Conservation (phyloP, 1,139 yeast species). For the Geotrichum klebahnii region DNA sequence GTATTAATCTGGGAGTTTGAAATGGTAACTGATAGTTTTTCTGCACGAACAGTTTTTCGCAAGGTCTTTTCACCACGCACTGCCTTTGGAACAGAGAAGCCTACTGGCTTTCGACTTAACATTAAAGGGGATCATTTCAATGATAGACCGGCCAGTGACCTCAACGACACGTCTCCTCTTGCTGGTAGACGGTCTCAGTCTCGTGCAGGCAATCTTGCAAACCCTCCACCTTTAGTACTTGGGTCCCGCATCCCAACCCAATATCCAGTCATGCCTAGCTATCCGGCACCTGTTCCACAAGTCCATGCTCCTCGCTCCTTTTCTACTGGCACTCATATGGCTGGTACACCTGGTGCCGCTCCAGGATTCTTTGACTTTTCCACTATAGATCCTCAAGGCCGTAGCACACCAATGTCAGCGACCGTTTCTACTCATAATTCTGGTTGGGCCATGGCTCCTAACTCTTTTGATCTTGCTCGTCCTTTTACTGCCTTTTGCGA, state of each 20-base stretch:
- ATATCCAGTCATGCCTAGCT: neutral
- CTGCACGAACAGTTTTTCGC: constrained; percentile 39
- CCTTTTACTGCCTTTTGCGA: constrained; percentile 23
- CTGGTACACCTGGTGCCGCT: neutral
- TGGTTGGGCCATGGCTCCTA: constrained; percentile 4
- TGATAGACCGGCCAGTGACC: no score
- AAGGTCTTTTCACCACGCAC: constrained; percentile 16
- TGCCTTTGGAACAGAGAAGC: neutral
- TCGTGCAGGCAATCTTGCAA: constrained; percentile 4
- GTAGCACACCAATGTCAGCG: constrained; percentile 13
- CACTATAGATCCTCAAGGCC: constrained; percentile 5
- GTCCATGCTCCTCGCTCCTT: neutral
- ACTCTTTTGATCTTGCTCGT: constrained; percentile 14
- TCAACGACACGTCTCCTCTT: constrained; percentile 12
- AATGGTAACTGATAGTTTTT: constrained; percentile 36
- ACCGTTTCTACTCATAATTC: constrained; percentile 3
- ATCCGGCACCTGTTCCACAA: constrained; percentile 1
- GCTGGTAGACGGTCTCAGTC: constrained; percentile 18
- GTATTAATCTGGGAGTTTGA: constrained; percentile 39
- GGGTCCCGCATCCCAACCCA: neutral
- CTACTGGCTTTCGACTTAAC: constrained; percentile 9
- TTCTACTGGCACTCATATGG: no score
- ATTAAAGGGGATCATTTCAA: constrained; percentile 6
- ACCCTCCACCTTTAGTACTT: constrained; percentile 5
- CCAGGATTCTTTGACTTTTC: neutral